These are phyloP conservation scores for Chaetomium cochliodes DNA, from an alignment of 495 filamentous ascomycete species.

Conservation along the genomic window DNA sequence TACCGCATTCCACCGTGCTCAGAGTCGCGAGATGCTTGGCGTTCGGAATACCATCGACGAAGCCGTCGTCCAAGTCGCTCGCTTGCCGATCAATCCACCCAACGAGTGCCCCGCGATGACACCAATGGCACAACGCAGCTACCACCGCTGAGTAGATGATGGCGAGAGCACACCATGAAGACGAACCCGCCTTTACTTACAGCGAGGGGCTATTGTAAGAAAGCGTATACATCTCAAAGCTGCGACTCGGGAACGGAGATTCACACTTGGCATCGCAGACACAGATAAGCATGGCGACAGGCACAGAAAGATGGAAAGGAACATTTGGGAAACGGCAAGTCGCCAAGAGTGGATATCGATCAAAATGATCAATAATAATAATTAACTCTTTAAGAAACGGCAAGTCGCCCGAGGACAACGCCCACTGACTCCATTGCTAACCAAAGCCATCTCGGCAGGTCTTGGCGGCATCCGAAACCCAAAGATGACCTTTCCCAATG, in stretches of 20 bases:
- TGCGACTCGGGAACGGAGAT: background rate
- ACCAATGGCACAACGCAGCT: too few species aligned
- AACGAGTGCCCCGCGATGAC: too few species aligned
- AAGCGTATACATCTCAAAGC: background rate
- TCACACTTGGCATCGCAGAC: background rate
- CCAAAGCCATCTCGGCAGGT: background rate
- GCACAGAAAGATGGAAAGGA: background rate
- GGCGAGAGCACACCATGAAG: background rate
- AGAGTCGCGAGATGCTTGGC: background rate
- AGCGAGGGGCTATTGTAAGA: background rate
- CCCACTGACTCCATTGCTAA: background rate
- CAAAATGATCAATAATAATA: too few species aligned
- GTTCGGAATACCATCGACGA: background rate
- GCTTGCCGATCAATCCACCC: too few species aligned
- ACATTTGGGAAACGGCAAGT: background rate
- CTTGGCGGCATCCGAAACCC: background rate
- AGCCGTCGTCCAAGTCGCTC: background rate
- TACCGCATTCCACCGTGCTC: background rate
- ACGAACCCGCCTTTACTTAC: background rate
- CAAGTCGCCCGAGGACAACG: too few species aligned
- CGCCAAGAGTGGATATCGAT: too few species aligned
- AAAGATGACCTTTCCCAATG: background rate
- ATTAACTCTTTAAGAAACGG: too few species aligned
- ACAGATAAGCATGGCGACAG: background rate
- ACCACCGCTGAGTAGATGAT: background rate